A percentile compares a stretch with the other conserved stretches of the same genome.
phyloP scores from a whole-genome alignment of 2,329 filamentous ascomycete genomes.

The Nemania sp. region DNA sequence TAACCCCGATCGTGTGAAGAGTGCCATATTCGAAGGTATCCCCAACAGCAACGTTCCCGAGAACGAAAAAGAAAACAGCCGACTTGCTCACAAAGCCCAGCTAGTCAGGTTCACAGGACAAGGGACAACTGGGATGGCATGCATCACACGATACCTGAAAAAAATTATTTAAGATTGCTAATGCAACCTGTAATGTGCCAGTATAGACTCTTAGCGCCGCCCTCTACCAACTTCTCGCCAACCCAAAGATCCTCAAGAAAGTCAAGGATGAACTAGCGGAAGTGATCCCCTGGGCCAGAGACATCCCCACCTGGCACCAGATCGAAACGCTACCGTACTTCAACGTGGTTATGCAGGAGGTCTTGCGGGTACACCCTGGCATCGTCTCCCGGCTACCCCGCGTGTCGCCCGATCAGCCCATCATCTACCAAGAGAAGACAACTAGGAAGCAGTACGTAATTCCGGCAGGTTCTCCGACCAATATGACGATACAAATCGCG shows the following conservation, averaged over 20 bases:
- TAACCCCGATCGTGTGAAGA: conserved; percentile 26
- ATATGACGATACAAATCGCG: conserved; percentile 37
- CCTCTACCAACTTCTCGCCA: conserved; percentile 37
- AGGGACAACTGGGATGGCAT: conserved; percentile 33
- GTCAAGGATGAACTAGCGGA: conserved; percentile 30
- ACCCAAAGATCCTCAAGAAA: conserved; percentile 23
- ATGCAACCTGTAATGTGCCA: background rate
- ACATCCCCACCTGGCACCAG: conserved; percentile 32
- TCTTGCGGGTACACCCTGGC: conserved; percentile 55
- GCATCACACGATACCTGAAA: too few species aligned
- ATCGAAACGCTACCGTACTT: conserved; percentile 51
- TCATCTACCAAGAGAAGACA: conserved; percentile 44
- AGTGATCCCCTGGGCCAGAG: conserved; percentile 6
- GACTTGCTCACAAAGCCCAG: conserved; percentile 38
- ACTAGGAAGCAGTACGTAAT: conserved; percentile 31
- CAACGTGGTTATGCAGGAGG: conserved; percentile 51
- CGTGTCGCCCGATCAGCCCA: conserved; percentile 46
- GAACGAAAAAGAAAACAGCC: conserved; percentile 36
- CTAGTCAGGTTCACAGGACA: conserved; percentile 32
- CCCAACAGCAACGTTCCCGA: conserved; percentile 30
- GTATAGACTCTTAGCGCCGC: conserved; percentile 27
- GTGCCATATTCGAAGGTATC: conserved; percentile 46
- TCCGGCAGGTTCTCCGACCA: conserved; percentile 24
- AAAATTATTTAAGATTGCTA: background rate
- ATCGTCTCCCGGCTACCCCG: conserved; percentile 49